Percentiles rank a stretch among this genome's conserved stretches.
Conservation (phyloP, 1,284 basidiomycete genomes). For the Ustilago bromivora region DNA sequence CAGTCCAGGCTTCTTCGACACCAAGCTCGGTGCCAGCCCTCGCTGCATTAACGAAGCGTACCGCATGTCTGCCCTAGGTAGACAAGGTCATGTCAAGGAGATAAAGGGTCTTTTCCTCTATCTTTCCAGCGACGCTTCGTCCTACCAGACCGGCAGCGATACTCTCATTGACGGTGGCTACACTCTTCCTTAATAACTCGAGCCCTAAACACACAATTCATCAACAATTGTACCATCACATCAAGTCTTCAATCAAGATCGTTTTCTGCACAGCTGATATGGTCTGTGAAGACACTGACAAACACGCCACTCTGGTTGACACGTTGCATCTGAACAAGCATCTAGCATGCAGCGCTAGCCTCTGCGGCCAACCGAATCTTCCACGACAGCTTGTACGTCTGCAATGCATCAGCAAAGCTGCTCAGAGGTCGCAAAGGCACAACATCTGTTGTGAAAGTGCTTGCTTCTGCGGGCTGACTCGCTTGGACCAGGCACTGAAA, state of each 20-base stretch:
- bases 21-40: slow-evolving; percentile 62
- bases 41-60: slow-evolving; percentile 49
- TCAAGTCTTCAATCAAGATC: not conserved
- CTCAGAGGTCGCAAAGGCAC: slow-evolving; percentile 29
- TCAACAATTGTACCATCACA: not conserved
- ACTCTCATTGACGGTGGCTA: slow-evolving; percentile 63
- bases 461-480: not conserved
- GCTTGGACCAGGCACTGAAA: slow-evolving; percentile 26
- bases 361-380: slow-evolving; percentile 60
- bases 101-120: slow-evolving; percentile 66
- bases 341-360: slow-evolving; percentile 10
- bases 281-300: not conserved
- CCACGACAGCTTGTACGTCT: slow-evolving; percentile 66
- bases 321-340: too few species aligned
- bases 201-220: not conserved
- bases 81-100: slow-evolving; percentile 66
- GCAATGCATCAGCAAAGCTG: slow-evolving; percentile 58
- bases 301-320: not conserved
- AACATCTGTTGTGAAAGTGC: not conserved
- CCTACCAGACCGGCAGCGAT: slow-evolving; percentile 56
- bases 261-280: not conserved
- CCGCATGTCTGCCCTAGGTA: slow-evolving; percentile 56
- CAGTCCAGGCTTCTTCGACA: slow-evolving; percentile 68
- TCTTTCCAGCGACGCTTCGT: slow-evolving; percentile 55
- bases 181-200: slow-evolving; percentile 39